Evolutionary conservation across 192 early-diverging fungal species (phyloP).

Genomic region (Globomyces pollinis-pini): DNA sequence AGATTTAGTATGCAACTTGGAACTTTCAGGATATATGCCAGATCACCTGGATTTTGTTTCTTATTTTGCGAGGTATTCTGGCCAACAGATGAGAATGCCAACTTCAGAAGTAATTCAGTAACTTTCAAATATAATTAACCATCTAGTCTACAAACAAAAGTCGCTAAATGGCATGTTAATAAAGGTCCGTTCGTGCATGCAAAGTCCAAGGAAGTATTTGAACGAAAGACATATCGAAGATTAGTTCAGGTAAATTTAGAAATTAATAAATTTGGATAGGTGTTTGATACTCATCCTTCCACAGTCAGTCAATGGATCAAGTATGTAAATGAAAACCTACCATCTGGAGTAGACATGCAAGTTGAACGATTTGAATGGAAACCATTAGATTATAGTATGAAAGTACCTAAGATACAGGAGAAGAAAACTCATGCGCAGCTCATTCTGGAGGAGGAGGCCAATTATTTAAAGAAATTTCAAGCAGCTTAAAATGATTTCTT

Average conservation of each 20-base stretch:
- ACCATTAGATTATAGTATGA: neutral
- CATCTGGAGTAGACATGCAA: slow-evolving; percentile 63
- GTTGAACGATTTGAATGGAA: neutral
- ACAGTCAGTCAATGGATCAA: slow-evolving; percentile 69
- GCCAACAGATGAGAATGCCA: slow-evolving; percentile 63
- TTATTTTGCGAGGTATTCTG: slow-evolving; percentile 77
- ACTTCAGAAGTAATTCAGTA: slow-evolving; percentile 61
- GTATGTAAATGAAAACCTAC: slow-evolving; percentile 75
- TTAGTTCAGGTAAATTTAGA: slow-evolving; percentile 68
- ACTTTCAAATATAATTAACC: too few relatives aligned
- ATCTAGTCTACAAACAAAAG: slow-evolving; percentile 63
- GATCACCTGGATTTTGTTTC: slow-evolving; percentile 81
- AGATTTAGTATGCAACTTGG: slow-evolving; percentile 65
- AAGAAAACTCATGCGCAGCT: slow-evolving; percentile 29
- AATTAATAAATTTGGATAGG: too few relatives aligned
- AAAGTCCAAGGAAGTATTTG: slow-evolving; percentile 94
- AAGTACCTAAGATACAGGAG: slow-evolving; percentile 55
- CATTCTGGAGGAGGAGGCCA: slow-evolving; percentile 1
- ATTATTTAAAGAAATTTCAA: neutral
- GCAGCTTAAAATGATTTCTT: too few relatives aligned
- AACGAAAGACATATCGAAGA: slow-evolving; percentile 80
- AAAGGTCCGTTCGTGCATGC: slow-evolving; percentile 94
- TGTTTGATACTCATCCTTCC: slow-evolving; percentile 69
- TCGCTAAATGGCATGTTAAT: slow-evolving; percentile 77
- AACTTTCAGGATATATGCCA: slow-evolving; percentile 70